A percentile compares a stretch with the other conserved stretches of the same genome.
phyloP scores from a whole-genome alignment of 306 rosid species.

The Crataegus laevigata region DNA sequence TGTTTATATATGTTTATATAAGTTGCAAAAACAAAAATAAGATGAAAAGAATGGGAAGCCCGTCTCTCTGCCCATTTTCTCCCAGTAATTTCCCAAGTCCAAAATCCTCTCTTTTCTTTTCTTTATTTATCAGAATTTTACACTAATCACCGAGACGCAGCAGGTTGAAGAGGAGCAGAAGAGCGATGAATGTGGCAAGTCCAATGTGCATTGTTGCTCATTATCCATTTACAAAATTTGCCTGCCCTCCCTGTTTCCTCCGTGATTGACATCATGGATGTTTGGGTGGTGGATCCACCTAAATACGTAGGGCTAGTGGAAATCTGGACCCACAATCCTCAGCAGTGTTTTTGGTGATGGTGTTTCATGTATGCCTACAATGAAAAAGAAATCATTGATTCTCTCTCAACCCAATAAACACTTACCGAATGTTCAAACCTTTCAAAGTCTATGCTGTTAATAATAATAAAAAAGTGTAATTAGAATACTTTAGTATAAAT shows the following conservation, averaged over 20 bases:
- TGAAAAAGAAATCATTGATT: not conserved
- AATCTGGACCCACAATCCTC: conserved; percentile 10
- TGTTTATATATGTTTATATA: conserved; percentile 54
- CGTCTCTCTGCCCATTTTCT: conserved; percentile 18
- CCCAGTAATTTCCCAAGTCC: not conserved
- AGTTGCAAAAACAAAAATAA: conserved; percentile 42
- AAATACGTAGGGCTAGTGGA: conserved; percentile 18
- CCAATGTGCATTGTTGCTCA: conserved; percentile 6
- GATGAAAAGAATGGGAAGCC: conserved; percentile 9
- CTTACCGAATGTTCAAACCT: not conserved
- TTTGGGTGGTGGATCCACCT: conserved; percentile 29
- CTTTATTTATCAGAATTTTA: not conserved
- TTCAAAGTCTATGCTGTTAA: not conserved
- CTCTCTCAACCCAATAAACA: not conserved
- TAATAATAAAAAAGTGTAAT: too few species aligned
- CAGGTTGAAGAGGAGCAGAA: too few species aligned
- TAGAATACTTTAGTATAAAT: too few species aligned
- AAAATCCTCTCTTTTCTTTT: not conserved
- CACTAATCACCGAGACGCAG: too few species aligned
- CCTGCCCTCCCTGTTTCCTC: not conserved
- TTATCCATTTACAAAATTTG: not conserved
- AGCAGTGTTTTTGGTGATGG: conserved; percentile 8
- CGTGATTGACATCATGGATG: conserved; percentile 37
- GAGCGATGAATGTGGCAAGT: too few species aligned
- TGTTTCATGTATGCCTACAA: not conserved